These are phyloP conservation scores for Oldenlandia corymbosa DNA, from an alignment of 257 asterid genomes.

Conservation along the genomic window DNA sequence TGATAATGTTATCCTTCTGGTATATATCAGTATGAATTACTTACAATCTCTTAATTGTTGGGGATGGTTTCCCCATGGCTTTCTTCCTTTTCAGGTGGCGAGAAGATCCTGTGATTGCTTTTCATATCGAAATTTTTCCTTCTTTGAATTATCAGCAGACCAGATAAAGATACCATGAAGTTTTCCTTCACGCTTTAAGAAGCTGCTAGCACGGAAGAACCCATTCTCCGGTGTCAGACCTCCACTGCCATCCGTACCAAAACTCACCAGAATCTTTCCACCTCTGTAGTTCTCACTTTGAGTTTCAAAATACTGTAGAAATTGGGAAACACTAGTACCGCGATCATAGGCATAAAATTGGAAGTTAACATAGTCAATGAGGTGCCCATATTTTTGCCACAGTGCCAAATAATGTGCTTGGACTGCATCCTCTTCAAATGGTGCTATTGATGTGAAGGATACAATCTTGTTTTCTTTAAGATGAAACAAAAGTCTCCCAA, in stretches of 20 bases:
- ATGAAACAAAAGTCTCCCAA: conserved; percentile 45
- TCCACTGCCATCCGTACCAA: conserved; percentile 60
- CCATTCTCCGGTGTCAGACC: conserved; percentile 58
- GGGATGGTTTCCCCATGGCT: conserved; percentile 3
- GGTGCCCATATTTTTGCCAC: conserved; percentile 53
- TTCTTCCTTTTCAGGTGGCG: conserved; percentile 13
- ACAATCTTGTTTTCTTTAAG: conserved; percentile 48
- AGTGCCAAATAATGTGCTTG: conserved; percentile 54
- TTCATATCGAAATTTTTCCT: conserved; percentile 43
- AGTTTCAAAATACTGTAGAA: conserved; percentile 46
- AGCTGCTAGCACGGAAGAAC: conserved; percentile 53
- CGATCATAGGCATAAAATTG: conserved; percentile 62
- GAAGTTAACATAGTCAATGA: conserved; percentile 63
- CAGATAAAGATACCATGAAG: conserved; percentile 76
- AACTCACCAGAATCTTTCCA: conserved; percentile 51
- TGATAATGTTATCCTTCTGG: neutral
- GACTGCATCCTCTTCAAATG: conserved; percentile 41
- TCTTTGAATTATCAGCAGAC: conserved; percentile 80
- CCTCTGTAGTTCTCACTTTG: conserved; percentile 50
- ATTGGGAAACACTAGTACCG: conserved; percentile 46
- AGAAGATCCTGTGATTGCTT: conserved; percentile 49
- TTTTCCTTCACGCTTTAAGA: conserved; percentile 42
- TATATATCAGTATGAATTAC: neutral
- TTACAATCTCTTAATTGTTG: neutral
- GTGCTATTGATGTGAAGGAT: conserved; percentile 61